Conservation (phyloP, 129 eudicot genomes). For the Tanacetum coccineum region DNA sequence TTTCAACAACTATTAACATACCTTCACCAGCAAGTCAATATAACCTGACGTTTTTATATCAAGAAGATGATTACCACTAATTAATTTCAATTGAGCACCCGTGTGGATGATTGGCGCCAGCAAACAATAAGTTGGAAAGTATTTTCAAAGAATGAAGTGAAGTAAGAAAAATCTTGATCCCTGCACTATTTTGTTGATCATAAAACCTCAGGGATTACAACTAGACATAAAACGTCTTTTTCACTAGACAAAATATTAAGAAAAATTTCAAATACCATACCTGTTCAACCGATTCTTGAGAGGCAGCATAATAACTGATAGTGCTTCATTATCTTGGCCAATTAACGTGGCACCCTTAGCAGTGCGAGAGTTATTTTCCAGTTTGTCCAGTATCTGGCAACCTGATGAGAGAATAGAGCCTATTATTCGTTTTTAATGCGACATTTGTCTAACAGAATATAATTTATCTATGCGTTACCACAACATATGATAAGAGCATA, state of each 20-base stretch:
- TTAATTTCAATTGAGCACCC: slow-evolving; percentile 77
- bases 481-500: too few species aligned
- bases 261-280: slow-evolving; percentile 31
- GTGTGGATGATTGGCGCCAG: slow-evolving; percentile 69
- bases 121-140: slow-evolving; percentile 75
- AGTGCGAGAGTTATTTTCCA: slow-evolving; percentile 81
- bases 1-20: slow-evolving; percentile 23
- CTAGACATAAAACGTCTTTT: background rate
- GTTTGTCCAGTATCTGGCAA: slow-evolving; percentile 66
- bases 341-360: slow-evolving; percentile 81
- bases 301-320: slow-evolving; percentile 73
- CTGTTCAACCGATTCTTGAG: slow-evolving; percentile 56
- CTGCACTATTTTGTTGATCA: slow-evolving; percentile 30
- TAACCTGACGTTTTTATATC: slow-evolving; percentile 37
- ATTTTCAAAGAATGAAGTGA: slow-evolving; percentile 74
- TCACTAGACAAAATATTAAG: background rate
- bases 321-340: slow-evolving; percentile 88
- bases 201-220: slow-evolving; percentile 28
- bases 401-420: slow-evolving; percentile 49
- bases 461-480: too few species aligned
- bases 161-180: slow-evolving; percentile 60
- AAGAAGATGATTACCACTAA: slow-evolving; percentile 39
- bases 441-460: too few species aligned
- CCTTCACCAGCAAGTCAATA: slow-evolving; percentile 71
- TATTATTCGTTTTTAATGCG: too few species aligned